Evolutionary conservation across 2,329 filamentous ascomycete genomes (phyloP).

Genomic region (Diaporthe amygdali): DNA sequence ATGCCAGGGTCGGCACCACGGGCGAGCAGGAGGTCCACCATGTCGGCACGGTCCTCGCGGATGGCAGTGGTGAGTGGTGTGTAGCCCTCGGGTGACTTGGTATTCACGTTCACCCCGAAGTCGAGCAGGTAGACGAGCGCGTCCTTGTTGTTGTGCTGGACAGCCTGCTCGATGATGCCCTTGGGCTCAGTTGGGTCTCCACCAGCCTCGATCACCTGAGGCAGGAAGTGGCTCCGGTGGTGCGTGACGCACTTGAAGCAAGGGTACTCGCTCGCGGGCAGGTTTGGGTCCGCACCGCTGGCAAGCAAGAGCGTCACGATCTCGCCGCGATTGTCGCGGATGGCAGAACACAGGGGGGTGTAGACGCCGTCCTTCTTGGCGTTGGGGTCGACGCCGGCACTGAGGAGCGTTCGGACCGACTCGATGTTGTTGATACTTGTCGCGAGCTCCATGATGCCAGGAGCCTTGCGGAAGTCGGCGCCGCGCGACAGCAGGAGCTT

Average conservation of each 20-base stretch:
- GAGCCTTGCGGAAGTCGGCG: constrained; percentile 63
- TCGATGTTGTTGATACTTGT: constrained; percentile 68
- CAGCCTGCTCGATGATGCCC: constrained; percentile 70
- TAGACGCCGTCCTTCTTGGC: constrained; percentile 69
- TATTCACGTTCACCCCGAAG: constrained; percentile 64
- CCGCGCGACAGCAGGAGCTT: constrained; percentile 63
- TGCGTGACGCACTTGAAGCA: constrained; percentile 73
- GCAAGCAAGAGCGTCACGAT: constrained; percentile 64
- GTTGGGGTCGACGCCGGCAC: constrained; percentile 65
- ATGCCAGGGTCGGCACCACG: constrained; percentile 67
- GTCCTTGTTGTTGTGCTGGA: constrained; percentile 65
- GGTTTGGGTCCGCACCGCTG: constrained; percentile 66
- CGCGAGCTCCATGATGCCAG: constrained; percentile 69
- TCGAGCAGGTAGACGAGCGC: constrained; percentile 66
- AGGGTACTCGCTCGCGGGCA: constrained; percentile 68
- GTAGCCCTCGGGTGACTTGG: constrained; percentile 59
- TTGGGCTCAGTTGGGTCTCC: constrained; percentile 64
- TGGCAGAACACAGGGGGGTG: constrained; percentile 71
- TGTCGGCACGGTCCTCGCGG: constrained; percentile 60
- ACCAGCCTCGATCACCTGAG: constrained; percentile 63
- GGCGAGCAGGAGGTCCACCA: constrained; percentile 63
- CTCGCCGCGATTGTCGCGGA: constrained; percentile 68
- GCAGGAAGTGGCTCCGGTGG: constrained; percentile 64
- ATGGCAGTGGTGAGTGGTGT: constrained; percentile 72
- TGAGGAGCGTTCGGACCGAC: constrained; percentile 61